Base-by-base conservation (phyloP, 2,329 filamentous ascomycete genomes). In the Xylaria arbuscula region DNA sequence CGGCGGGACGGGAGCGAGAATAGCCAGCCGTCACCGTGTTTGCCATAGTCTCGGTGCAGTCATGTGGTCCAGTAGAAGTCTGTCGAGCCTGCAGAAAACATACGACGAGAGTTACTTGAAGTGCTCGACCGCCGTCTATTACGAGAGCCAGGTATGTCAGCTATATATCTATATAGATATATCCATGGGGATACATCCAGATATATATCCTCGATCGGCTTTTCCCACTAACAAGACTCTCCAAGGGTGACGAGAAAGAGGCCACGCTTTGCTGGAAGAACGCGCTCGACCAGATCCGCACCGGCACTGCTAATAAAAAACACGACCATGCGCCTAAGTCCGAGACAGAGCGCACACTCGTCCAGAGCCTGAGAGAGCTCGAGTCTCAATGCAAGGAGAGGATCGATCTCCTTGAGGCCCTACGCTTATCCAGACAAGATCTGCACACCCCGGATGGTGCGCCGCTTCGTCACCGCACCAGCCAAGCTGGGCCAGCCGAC, bases 81-180 rank as follows among this genome's bases (percentile, higher is more conserved):
- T 90, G 78, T 89, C 92, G 81, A 89, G 90, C 70, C 89, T 98
- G 80, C 95, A 98, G 83, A 98, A 97, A 87, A 97, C 94, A 64
- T 98, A 98, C 83, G 95, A 98, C 83, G 94, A 98, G 81, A 94
- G 92, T 81, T 98, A 97, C 82, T 83, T 98, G 75, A 94, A 92
- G 78, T 98, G 94, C 82, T 98, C 94, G 15, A 98, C 94, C 1
- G 95, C 95, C 47, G 93, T 97, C 62, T 98, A 97, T 82, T 98
- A 97, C 80, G 96, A 99, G 83, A 89, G 91, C 79, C 92, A 97
- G 88, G 94, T 97, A 82, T 63, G 75, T 64, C n/a, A 32, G 40
- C 36, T 5, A 19, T 42, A 19, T 40, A 53, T 34, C 56, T 28
- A 5, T 28, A 28, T 28, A 28, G 28, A 5, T 5, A 17, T 19